Evolutionary conservation across 495 filamentous ascomycete species (phyloP), one percentile per base, ranked within the genome.

Genomic region (Hamigera avellanea): DNA sequence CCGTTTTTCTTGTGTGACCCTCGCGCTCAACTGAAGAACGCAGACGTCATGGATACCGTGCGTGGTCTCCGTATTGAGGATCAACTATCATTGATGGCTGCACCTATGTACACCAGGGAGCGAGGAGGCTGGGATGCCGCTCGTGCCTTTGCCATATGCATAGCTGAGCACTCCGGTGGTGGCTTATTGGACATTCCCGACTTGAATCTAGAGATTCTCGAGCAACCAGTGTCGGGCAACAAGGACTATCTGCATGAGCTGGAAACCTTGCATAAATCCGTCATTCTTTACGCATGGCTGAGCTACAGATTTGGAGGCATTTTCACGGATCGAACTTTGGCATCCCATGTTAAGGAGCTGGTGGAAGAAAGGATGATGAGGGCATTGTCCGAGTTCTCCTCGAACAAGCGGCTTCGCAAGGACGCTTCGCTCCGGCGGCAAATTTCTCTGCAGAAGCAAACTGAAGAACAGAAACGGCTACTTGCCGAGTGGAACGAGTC

Each of bases 221-320:
- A 75, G 33, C 47, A 67, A 27, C 61, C 62, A 2, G 59, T 59
- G 6, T 66, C 48, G 5, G 49, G 41, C 9, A 52, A 51, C 34
- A 68, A 58, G 32, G 50, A 64, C 0, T 81, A 83, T 36, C 53
- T 96, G 43, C 48, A 56, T 18, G 52, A 64, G 6, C 57, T 95
- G 30, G 93, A 96, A 57, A 48, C 44, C 13, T 61, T 96, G 15
- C 93, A 98, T 59, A 86, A 83, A 50, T 64, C 73, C 12, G 57
- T 96, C 21, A 81, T 89, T 14, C 56, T 89, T 14, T 98, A 95
- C 46, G 65, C 88, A 6, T 98, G 91, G 91, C 66, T 96, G 13
- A 75, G 73, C 39, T 82, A 69, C 44, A 66, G 76, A 3, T 79
- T 80, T 43, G 52, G 78, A 8, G 85, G 87, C 34, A 70, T 94